These are phyloP conservation scores for Podospora bellae-mahoneyi DNA, from an alignment of 495 filamentous ascomycete species.

Conservation along the genomic window DNA sequence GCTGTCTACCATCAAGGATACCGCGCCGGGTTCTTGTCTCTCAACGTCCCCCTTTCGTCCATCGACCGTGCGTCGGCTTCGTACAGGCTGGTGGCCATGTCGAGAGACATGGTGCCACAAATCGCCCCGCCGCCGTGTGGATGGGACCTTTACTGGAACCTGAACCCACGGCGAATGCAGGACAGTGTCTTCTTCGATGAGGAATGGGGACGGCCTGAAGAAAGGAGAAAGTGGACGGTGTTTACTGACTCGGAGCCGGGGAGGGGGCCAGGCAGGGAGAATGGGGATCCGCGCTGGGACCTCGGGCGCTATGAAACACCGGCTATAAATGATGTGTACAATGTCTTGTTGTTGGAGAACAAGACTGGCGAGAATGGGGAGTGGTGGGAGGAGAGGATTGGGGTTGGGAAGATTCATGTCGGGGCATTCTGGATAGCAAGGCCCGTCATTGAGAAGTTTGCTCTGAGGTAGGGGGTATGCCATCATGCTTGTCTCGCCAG, in stretches of 20 bases:
- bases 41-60: constrained; percentile 6
- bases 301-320: neutral
- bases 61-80: neutral
- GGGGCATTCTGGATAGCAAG: neutral
- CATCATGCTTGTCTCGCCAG: too few species aligned
- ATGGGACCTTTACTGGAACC: constrained; percentile 19
- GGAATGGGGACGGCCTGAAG: neutral
- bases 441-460: neutral
- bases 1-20: constrained; percentile 24
- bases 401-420: neutral
- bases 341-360: neutral
- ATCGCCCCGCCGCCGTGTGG: constrained; percentile 17
- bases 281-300: constrained; percentile 4
- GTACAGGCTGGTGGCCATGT: constrained; percentile 19
- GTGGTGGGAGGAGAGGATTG: neutral
- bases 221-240: neutral
- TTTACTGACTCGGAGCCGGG: neutral
- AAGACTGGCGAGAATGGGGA: neutral
- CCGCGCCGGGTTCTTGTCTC: constrained; percentile 19
- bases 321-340: neutral
- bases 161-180: neutral
- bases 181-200: neutral
- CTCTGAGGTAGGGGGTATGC: neutral
- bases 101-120: constrained; percentile 17
- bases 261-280: neutral